A percentile compares a stretch with the other conserved stretches of the same genome.
Evolutionary conservation across 805 yeast genomes (phyloP).

Genomic region (Metschnikowia reukaufii): DNA sequence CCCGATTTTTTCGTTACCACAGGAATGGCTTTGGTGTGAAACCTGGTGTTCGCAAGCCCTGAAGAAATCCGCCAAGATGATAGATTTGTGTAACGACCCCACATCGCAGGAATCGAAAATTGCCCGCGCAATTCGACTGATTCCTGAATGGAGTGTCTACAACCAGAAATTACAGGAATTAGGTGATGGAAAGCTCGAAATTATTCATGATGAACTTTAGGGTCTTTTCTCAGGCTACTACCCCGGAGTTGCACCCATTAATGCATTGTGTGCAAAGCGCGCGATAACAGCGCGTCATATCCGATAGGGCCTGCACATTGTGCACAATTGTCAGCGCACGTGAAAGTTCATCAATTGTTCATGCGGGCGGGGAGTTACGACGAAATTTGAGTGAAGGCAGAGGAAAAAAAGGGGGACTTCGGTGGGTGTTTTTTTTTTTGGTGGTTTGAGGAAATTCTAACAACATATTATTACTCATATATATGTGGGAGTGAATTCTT

Average conservation of each 20-base stretch:
- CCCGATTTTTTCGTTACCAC: conserved; percentile 70
- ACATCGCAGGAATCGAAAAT: conserved; percentile 76
- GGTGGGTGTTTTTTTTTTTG: no score
- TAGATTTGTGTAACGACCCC: conserved; percentile 84
- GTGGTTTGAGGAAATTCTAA: no score
- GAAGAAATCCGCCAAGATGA: conserved; percentile 64
- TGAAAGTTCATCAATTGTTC: conserved; percentile 12
- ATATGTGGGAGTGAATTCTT: no score
- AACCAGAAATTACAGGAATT: conserved; percentile 49
- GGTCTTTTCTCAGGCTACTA: no score
- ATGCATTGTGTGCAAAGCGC: neutral
- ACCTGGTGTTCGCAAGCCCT: conserved; percentile 81
- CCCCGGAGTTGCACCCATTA: conserved; percentile 7
- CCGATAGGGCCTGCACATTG: conserved; percentile 9
- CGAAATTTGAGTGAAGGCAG: neutral
- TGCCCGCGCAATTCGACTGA: conserved; percentile 69
- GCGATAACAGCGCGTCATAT: conserved; percentile 7
- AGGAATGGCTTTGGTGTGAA: conserved; percentile 92
- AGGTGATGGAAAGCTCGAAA: conserved; percentile 6
- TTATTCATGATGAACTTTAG: conserved; percentile 20
- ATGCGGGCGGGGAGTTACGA: conserved; percentile 1
- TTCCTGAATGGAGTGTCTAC: conserved; percentile 75
- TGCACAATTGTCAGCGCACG: conserved; percentile 13
- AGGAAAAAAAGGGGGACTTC: no score
- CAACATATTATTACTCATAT: no score